Evolutionary conservation across 345 rosid genomes (phyloP).

Genomic region (Psidium guajava): DNA sequence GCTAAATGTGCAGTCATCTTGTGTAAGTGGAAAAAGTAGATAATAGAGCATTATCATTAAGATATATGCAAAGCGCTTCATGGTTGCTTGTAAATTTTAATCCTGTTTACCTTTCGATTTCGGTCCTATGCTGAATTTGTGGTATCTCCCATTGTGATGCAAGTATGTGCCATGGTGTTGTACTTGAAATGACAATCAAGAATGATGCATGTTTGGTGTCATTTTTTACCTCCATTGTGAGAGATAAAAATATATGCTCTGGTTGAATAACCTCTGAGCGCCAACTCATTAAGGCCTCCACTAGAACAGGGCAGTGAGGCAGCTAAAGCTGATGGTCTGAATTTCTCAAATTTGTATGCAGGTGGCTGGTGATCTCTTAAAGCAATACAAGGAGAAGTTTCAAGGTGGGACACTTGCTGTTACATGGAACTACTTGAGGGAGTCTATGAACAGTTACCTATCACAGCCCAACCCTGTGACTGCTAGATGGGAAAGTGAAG

Average conservation of each 20-base stretch:
- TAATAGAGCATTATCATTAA: background rate
- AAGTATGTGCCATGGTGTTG: background rate
- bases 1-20: background rate
- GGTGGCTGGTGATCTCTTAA: constrained; percentile 91
- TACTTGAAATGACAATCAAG: background rate
- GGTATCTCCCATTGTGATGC: background rate
- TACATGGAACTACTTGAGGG: constrained; percentile 93
- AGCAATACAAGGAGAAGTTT: constrained; percentile 84
- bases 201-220: background rate
- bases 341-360: constrained; percentile 13
- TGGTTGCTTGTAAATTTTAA: background rate
- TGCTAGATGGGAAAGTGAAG: constrained; percentile 89
- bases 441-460: constrained; percentile 81
- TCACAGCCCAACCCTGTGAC: constrained; percentile 97
- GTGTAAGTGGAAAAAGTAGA: background rate
- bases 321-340: background rate
- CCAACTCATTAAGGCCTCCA: background rate
- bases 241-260: background rate
- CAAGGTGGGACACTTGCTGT: constrained; percentile 86
- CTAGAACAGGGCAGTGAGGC: background rate
- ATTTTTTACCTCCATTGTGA: background rate
- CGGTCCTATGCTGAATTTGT: background rate
- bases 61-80: background rate
- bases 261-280: background rate
- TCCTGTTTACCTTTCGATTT: background rate